Evolutionary conservation across 352 stramenopile species (phyloP), one percentile per base, ranked within the genome.

Genomic region (Plasmopara muralis): DNA sequence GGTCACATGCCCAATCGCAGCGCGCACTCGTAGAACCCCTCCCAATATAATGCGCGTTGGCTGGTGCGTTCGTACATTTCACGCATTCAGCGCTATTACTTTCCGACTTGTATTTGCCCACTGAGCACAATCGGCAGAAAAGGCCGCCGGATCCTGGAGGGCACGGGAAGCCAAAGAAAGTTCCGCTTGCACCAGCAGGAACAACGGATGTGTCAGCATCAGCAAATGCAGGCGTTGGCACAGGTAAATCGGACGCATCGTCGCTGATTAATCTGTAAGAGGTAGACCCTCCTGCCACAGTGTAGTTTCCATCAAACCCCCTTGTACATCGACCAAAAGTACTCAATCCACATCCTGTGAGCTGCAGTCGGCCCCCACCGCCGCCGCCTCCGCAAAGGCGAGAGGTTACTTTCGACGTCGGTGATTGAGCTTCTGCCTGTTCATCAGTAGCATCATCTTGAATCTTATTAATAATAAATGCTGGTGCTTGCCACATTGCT

Each of bases 151-250:
- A 87, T 5, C 81, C 81, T 30, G 81, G 81, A 16, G 77, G 69
- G 37, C 81, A 91, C n/a, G 81, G 81, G 37, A 91, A 91, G 0
- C 80, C 78, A 47, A 87, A 87, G 45, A 89, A 91, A 16, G 77
- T 74, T 0, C 81, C 81, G 45, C 70, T 85, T 2, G 70, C 55
- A 8, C 60, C 78, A 9, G 71, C 52, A 28, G 60, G 57, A 31
- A 75, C 53, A 15, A 74, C 40, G 9, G 59, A 62, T 31, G 59
- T 67, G 43, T 57, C 50, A 20, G 48, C 10, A 14, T 47, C 42
- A 6, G 60, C 43, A 0, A 60, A 66, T 25, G 55, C 49, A 39
- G 64, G 55, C 0, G 49, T 61, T 0, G 64, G 48, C 4, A 48
- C 16, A 46, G 64, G 51, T n/a, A 60, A 35, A 18, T 13, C 55